Conservation (phyloP, 129 eudicot species). For the Flaveria linearis region DNA sequence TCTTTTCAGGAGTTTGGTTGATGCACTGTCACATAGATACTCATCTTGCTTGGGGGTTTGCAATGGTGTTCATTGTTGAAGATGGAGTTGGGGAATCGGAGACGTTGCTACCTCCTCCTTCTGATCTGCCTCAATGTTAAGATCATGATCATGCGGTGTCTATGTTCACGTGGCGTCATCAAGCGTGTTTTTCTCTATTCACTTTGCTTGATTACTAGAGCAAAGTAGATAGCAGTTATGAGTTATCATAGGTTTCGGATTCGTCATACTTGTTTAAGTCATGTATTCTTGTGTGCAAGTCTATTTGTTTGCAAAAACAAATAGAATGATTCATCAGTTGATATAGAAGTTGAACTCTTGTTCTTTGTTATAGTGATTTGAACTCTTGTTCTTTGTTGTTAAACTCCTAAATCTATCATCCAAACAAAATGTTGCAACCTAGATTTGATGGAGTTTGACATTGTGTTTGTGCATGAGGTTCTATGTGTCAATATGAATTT, state of each 20-base stretch:
- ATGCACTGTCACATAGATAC: constrained; percentile 43
- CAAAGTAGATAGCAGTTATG: constrained; percentile 10
- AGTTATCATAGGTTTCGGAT: constrained; percentile 1
- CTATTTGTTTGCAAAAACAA: constrained; percentile 1
- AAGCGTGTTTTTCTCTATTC: constrained; percentile 9
- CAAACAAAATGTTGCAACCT: no score
- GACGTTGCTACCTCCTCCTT: constrained; percentile 65
- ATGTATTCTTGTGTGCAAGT: constrained; percentile 26
- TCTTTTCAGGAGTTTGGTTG: constrained; percentile 27
- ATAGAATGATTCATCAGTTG: constrained; percentile 32
- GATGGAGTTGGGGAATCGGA: constrained; percentile 62
- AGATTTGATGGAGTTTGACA: no score
- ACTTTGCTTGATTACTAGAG: constrained; percentile 26
- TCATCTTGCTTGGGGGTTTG: constrained; percentile 90
- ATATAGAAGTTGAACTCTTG: not conserved
- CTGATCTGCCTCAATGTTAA: constrained; percentile 73
- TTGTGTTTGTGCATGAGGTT: no score
- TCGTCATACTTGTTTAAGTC: constrained; percentile 5
- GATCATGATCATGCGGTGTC: not conserved
- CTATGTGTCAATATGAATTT: no score
- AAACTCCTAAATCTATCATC: no score
- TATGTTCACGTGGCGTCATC: not conserved
- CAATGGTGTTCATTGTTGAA: constrained; percentile 67
- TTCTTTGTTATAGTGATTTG: not conserved
- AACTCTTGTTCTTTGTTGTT: not conserved